These are phyloP conservation scores for Saccharomycopsis malanga DNA, from an alignment of 805 yeast genomes.

Conservation along the genomic window DNA sequence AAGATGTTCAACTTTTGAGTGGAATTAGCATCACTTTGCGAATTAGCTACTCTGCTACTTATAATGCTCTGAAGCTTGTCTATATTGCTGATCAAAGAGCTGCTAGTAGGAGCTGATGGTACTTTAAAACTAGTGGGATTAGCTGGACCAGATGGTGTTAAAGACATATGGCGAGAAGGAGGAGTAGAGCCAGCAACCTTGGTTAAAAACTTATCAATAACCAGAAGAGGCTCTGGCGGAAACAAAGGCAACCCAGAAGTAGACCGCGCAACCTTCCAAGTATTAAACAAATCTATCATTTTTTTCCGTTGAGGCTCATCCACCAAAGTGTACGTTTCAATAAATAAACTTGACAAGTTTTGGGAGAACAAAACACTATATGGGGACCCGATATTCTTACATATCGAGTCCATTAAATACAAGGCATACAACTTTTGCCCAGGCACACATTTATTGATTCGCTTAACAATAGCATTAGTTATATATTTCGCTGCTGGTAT, in stretches of 20 bases:
- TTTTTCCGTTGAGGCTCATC: conserved; percentile 68
- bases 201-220: conserved; percentile 66
- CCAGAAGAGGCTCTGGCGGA: conserved; percentile 57
- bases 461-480: conserved; percentile 62
- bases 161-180: not conserved
- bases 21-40: conserved; percentile 28
- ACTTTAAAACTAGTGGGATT: not conserved
- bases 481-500: conserved; percentile 70
- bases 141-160: conserved; percentile 7
- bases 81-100: conserved; percentile 29
- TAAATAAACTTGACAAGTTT: conserved; percentile 61
- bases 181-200: conserved; percentile 36
- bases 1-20: conserved; percentile 16
- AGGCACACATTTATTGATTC: conserved; percentile 75
- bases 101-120: conserved; percentile 22
- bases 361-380: conserved; percentile 74
- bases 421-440: conserved; percentile 76
- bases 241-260: conserved; percentile 65
- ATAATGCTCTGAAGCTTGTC: conserved; percentile 32
- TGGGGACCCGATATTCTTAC: conserved; percentile 86
- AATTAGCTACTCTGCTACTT: conserved; percentile 27
- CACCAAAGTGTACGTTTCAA: conserved; percentile 71
- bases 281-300: conserved; percentile 69
- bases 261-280: conserved; percentile 74
- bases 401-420: conserved; percentile 83